A percentile compares a stretch with the other conserved stretches of the same genome.
phyloP scores from a whole-genome alignment of 2,329 filamentous ascomycete genomes.

The Beauveria pseudobassiana region DNA sequence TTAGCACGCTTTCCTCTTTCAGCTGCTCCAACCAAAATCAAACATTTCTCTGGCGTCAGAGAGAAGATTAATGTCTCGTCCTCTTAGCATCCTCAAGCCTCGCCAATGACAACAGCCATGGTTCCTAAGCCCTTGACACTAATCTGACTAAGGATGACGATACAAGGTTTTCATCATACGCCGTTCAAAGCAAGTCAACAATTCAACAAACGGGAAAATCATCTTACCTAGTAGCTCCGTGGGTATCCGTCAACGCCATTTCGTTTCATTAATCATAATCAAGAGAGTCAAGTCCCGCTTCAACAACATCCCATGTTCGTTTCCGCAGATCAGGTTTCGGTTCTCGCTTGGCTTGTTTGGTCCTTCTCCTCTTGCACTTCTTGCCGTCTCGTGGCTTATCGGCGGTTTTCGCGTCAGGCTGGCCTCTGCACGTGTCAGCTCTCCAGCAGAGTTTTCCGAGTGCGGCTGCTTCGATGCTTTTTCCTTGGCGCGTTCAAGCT shows the following conservation, averaged over 20 bases:
- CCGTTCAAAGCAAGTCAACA: constrained; percentile 11
- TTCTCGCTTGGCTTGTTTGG: constrained; percentile 31
- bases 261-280: constrained; percentile 62
- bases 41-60: constrained; percentile 30
- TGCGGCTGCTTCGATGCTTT: constrained; percentile 18
- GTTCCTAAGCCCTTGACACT: constrained; percentile 25
- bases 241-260: constrained; percentile 17
- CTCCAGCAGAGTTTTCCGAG: constrained; percentile 12
- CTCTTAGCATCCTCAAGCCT: constrained; percentile 29
- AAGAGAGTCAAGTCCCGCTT: constrained; percentile 50
- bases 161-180: constrained; percentile 77
- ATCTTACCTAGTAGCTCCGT: constrained; percentile 6
- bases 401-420: not conserved
- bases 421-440: constrained; percentile 2
- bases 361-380: constrained; percentile 30
- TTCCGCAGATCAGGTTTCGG: constrained; percentile 57
- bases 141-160: constrained; percentile 97
- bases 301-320: constrained; percentile 60
- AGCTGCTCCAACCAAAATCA: not conserved
- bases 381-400: constrained; percentile 17
- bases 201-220: not conserved
- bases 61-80: constrained; percentile 50
- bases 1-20: not conserved
- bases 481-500: constrained; percentile 48
- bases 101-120: constrained; percentile 22